phyloP scores from a whole-genome alignment of 371 early-diverging fungal genomes.

The Mucor lusitanicus region DNA sequence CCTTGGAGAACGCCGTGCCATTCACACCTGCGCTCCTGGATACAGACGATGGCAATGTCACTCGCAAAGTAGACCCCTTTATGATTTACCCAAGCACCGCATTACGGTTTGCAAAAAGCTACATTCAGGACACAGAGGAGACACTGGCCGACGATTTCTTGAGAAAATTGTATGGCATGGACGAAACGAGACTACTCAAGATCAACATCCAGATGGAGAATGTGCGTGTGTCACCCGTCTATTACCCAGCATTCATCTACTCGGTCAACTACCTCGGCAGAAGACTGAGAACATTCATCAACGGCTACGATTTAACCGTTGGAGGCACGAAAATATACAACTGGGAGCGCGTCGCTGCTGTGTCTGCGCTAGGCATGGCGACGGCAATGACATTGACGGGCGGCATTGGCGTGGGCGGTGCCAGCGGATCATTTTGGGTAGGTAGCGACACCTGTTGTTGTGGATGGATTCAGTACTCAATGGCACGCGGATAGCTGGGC shows the following conservation, averaged over 20 bases:
- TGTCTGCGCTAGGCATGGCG: constrained; percentile 51
- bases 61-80: constrained; percentile 53
- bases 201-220: constrained; percentile 47
- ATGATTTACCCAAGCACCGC: constrained; percentile 58
- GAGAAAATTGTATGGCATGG: constrained; percentile 47
- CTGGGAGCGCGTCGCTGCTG: constrained; percentile 55
- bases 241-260: constrained; percentile 59
- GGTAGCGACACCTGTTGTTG: neutral
- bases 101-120: constrained; percentile 48
- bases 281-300: constrained; percentile 59
- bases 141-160: constrained; percentile 49
- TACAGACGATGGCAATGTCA: constrained; percentile 17
- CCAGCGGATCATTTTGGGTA: constrained; percentile 54
- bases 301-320: constrained; percentile 50
- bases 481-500: constrained; percentile 40
- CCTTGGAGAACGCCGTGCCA: constrained; percentile 45
- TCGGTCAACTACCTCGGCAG: constrained; percentile 53
- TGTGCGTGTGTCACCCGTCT: constrained; percentile 56
- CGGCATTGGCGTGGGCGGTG: constrained; percentile 46
- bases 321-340: constrained; percentile 62
- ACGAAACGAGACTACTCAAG: constrained; percentile 54
- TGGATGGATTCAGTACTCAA: neutral
- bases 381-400: constrained; percentile 38
- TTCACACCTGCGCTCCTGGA: constrained; percentile 48
- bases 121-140: constrained; percentile 53